phyloP scores from a whole-genome alignment of 352 stramenopile species.

The Pythium volutum region DNA sequence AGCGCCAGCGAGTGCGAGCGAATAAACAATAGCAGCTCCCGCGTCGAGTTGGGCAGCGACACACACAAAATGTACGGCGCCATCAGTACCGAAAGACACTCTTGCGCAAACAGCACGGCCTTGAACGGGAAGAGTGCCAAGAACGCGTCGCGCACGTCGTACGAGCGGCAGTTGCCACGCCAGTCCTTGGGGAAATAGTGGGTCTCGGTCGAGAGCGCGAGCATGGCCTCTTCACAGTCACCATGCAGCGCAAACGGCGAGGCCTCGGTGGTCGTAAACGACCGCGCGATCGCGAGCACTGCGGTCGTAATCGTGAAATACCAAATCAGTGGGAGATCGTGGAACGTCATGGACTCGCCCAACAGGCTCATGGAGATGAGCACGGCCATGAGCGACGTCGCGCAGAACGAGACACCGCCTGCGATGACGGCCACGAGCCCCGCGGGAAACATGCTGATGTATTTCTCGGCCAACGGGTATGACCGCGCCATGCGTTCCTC shows the following conservation, averaged over 20 bases:
- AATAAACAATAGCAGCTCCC: conserved; percentile 93
- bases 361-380: conserved; percentile 92
- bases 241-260: conserved; percentile 75
- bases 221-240: conserved; percentile 83
- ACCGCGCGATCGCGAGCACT: conserved; percentile 78
- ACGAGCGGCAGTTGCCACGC: conserved; percentile 82
- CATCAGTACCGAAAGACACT: conserved; percentile 93
- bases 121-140: conserved; percentile 93
- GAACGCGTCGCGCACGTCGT: conserved; percentile 88
- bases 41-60: conserved; percentile 88
- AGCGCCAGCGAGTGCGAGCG: conserved; percentile 91
- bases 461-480: conserved; percentile 91
- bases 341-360: conserved; percentile 96
- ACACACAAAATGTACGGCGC: conserved; percentile 96
- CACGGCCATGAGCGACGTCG: conserved; percentile 94
- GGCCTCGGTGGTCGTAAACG: conserved; percentile 57
- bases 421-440: conserved; percentile 89
- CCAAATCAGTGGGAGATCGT: conserved; percentile 94
- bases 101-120: conserved; percentile 90
- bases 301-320: conserved; percentile 92
- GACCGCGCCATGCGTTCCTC: conserved; percentile 92
- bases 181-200: conserved; percentile 97
- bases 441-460: conserved; percentile 93
- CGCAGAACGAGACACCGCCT: conserved; percentile 93
- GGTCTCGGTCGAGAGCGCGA: conserved; percentile 88